Conservation (phyloP, 495 filamentous ascomycete genomes). For the Aspergillus diversus region DNA sequence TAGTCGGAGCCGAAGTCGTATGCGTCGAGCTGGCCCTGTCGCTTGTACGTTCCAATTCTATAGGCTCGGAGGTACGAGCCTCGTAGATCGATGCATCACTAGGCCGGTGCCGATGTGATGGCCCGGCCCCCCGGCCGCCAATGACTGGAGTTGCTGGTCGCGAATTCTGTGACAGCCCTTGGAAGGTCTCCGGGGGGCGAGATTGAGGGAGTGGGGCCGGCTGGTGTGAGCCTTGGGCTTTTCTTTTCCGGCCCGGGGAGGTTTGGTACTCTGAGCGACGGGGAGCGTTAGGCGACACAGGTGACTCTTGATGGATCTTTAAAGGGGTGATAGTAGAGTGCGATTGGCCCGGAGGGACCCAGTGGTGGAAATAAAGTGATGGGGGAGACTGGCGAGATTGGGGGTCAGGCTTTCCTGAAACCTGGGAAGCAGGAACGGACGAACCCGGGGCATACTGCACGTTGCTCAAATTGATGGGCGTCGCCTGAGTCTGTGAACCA, state of each 20-base stretch:
- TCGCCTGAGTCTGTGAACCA: slow-evolving; percentile 60
- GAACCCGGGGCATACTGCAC: slow-evolving; percentile 34
- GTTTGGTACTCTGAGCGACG: slow-evolving; percentile 41
- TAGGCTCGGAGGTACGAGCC: background rate
- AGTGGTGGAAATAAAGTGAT: slow-evolving; percentile 88
- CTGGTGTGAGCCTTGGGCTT: slow-evolving; percentile 42
- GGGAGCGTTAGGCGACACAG: slow-evolving; percentile 23
- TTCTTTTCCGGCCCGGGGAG: slow-evolving; percentile 49
- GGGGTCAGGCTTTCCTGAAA: slow-evolving; percentile 49
- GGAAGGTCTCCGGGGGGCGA: slow-evolving; percentile 19
- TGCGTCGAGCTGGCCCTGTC: slow-evolving; percentile 2
- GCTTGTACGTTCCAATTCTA: slow-evolving; percentile 12
- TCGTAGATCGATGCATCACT: slow-evolving; percentile 19
- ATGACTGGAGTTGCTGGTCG: slow-evolving; percentile 17
- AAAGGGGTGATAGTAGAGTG: slow-evolving; percentile 33
- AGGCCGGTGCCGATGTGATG: slow-evolving; percentile 14
- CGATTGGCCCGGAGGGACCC: slow-evolving; percentile 73
- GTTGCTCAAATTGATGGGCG: slow-evolving; percentile 39
- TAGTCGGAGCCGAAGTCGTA: background rate
- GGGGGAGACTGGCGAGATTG: slow-evolving; percentile 62
- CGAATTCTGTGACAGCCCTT: slow-evolving; percentile 10
- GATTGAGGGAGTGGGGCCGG: slow-evolving; percentile 41
- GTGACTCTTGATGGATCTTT: slow-evolving; percentile 35
- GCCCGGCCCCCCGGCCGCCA: background rate
- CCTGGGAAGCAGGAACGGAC: slow-evolving; percentile 46